Evolutionary conservation across 768 basidiomycete species (phyloP), one percentile per base, ranked within the genome.

Genomic region (Cyclocybe cylindracea): DNA sequence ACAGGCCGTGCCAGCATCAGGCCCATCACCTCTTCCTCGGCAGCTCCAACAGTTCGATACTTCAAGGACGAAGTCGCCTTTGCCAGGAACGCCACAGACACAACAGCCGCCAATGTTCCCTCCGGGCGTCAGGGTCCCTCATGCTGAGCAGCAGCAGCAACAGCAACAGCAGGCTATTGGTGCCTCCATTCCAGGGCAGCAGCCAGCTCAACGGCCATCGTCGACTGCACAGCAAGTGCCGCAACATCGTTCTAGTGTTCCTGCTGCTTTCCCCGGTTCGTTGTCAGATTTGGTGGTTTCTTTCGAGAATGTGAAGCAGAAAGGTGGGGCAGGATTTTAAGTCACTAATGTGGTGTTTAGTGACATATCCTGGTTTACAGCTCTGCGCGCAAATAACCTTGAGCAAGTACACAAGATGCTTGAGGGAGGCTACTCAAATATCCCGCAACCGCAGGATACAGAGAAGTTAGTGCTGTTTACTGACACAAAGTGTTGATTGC

Each of bases 221-320:
- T 84, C 86, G 16, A 73, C 79, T 45, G 64, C 76, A 31, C 78
- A 78, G 52, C 78, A 77, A 50, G 67, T 71, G 19, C 70, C 68
- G 24, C 70, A 66, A 36, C 70, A 68, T 48, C 76, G 75, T 34
- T 49, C 58, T 10, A 54, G 51, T 10, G 57, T 58, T 6, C 60
- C 63, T 64, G 76, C 75, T 18, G 82, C 83, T 16, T 86, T 87
- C 79, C 94, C 91, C 13, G 91, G 86, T 50, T 92, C 86, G 24
- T 66, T 99, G 65, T 91, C 92, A 9, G 96, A 98, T 65, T 77
- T 99, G 47, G 94, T 98, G 37, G 84, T 89, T 16, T 94, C 92
- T 37, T 98, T 98, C 64, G 96, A 98, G 74, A 89, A 80, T 41
- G 94, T 96, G 39, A 98, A 98, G 73, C 94, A 96, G 76, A 94